Evolutionary conservation across 2,329 filamentous ascomycete genomes (phyloP).

Genomic region (Botrytis squamosa): DNA sequence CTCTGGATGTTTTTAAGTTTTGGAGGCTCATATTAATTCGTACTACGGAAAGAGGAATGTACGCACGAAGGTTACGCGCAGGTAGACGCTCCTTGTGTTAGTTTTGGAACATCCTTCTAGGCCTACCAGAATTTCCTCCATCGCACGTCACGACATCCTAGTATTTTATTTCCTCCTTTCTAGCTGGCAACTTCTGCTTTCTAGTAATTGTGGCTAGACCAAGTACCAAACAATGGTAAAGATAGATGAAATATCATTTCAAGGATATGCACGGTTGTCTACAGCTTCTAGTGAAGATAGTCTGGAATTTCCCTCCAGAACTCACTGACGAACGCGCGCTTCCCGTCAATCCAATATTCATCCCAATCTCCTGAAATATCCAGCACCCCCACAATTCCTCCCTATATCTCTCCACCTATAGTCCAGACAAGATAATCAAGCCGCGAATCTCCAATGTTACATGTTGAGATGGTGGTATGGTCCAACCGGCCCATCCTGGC

Average conservation of each 20-base stretch:
- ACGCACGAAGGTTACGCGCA: background rate
- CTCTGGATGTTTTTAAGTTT: background rate
- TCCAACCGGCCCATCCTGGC: background rate
- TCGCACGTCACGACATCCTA: background rate
- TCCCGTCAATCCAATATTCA: conserved; percentile 1
- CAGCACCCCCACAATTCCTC: conserved; percentile 10
- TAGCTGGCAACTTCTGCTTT: background rate
- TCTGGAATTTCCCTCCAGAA: background rate
- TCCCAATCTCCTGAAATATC: conserved; percentile 2
- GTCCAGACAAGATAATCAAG: conserved; percentile 6
- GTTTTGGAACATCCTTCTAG: background rate
- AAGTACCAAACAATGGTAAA: background rate
- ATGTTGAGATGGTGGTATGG: conserved; percentile 16
- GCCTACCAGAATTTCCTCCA: background rate
- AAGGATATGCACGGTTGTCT: background rate
- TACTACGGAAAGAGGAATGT: background rate
- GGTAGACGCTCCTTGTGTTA: background rate
- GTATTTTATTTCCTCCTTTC: background rate
- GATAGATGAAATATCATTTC: background rate
- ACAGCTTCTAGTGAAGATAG: conserved; percentile 8
- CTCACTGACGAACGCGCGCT: conserved; percentile 2
- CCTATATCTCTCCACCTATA: conserved; percentile 4
- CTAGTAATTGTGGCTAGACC: background rate
- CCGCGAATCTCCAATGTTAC: conserved; percentile 16
- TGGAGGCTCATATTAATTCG: background rate